Evolutionary conservation across 345 rosid genomes (phyloP).

Genomic region (Camelina laxa): DNA sequence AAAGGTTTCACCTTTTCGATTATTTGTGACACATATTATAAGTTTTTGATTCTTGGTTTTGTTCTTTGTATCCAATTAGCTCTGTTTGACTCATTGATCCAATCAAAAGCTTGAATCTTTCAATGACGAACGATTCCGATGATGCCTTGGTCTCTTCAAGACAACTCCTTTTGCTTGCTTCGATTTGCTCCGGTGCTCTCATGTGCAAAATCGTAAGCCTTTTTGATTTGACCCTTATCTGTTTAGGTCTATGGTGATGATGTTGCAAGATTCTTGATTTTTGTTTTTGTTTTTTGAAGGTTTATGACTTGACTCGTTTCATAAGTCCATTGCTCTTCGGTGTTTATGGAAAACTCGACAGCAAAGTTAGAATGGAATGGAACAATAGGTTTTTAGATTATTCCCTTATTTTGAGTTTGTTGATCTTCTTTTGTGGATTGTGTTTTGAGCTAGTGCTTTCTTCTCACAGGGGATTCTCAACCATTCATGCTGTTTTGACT

Average conservation of each 20-base stretch:
- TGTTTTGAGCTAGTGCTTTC: slow-evolving; percentile 3
- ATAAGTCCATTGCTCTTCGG: slow-evolving; percentile 56
- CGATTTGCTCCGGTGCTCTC: slow-evolving; percentile 52
- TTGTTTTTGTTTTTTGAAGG: slow-evolving; percentile 45
- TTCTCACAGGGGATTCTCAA: slow-evolving; percentile 79
- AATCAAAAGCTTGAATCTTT: slow-evolving; percentile 30
- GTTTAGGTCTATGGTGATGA: neutral
- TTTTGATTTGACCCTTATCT: neutral
- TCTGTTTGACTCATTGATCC: slow-evolving; percentile 6
- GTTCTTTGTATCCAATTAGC: slow-evolving; percentile 7
- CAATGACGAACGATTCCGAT: slow-evolving; percentile 33
- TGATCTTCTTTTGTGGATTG: slow-evolving; percentile 10
- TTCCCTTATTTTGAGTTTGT: neutral
- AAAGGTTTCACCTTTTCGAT: neutral
- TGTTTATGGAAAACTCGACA: slow-evolving; percentile 60
- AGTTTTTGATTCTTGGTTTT: slow-evolving; percentile 13
- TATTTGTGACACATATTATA: slow-evolving; percentile 1
- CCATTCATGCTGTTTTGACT: slow-evolving; percentile 74
- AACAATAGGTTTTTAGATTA: slow-evolving; percentile 62
- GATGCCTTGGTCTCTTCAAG: slow-evolving; percentile 30
- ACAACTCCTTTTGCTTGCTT: slow-evolving; percentile 45
- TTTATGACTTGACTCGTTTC: slow-evolving; percentile 64
- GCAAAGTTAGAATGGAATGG: slow-evolving; percentile 73
- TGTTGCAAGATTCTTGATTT: neutral
- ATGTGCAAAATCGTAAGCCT: slow-evolving; percentile 59